These are phyloP conservation scores for Phytopythium montanum DNA, from an alignment of 352 stramenopile species.

Conservation along the genomic window DNA sequence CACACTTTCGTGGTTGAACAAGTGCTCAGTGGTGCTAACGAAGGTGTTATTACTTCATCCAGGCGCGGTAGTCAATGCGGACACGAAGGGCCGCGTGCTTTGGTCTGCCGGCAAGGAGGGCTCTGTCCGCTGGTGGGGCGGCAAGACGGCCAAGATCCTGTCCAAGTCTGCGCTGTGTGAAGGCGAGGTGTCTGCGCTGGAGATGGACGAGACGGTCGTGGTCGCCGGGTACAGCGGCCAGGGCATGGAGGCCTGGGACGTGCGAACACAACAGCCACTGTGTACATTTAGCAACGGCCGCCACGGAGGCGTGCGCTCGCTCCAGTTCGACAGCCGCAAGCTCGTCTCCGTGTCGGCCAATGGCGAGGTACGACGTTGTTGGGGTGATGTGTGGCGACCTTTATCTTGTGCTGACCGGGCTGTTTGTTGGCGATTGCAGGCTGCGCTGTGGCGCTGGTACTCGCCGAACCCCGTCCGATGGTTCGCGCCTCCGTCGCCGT, in stretches of 20 bases:
- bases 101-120: constrained; percentile 84
- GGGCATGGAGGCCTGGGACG: constrained; percentile 87
- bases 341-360: constrained; percentile 73
- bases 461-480: constrained; percentile 70
- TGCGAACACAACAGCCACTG: constrained; percentile 82
- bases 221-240: constrained; percentile 78
- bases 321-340: constrained; percentile 88
- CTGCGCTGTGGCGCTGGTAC: constrained; percentile 83
- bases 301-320: constrained; percentile 63
- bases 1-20: background rate
- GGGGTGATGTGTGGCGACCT: background rate
- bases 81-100: constrained; percentile 82
- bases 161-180: constrained; percentile 79
- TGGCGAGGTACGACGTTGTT: constrained; percentile 44
- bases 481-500: constrained; percentile 54
- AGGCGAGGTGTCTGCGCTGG: constrained; percentile 68
- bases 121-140: constrained; percentile 85
- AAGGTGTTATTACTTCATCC: background rate
- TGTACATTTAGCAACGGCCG: constrained; percentile 78
- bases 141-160: constrained; percentile 85
- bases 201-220: constrained; percentile 89
- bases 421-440: constrained; percentile 31
- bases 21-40: constrained; percentile 6
- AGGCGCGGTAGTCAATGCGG: constrained; percentile 80
- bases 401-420: constrained; percentile 6